Evolutionary conservation across 306 rosid species (phyloP).

Genomic region (Leucaena leucocephala): DNA sequence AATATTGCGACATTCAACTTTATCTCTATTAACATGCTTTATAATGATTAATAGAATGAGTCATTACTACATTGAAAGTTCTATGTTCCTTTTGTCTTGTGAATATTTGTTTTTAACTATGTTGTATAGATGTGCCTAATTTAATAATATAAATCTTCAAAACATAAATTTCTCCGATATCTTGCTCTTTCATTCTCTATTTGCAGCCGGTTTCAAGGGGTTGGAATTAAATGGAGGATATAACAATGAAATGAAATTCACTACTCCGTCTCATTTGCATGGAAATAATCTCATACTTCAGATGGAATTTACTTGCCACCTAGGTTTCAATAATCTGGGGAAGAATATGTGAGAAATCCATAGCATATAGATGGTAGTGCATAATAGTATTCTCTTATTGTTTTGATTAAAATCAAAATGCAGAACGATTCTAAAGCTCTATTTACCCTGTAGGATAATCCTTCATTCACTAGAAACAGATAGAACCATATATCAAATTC

Average conservation of each 20-base stretch:
- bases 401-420: background rate
- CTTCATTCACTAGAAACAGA: background rate
- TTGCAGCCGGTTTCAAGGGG: background rate
- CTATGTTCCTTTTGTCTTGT: background rate
- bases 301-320: conserved; percentile 1
- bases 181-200: background rate
- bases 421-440: background rate
- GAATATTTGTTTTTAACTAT: background rate
- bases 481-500: background rate
- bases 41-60: background rate
- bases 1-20: background rate
- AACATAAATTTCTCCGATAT: background rate
- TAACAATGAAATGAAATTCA: background rate
- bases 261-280: background rate
- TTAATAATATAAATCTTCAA: background rate
- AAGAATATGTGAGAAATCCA: conserved; percentile 3
- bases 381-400: background rate
- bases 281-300: background rate
- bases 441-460: background rate
- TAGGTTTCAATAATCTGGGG: background rate
- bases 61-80: background rate
- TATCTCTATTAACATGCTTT: background rate
- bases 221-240: background rate
- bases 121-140: background rate
- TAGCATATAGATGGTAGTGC: background rate